Percentiles rank a stretch among this genome's conserved stretches.
Evolutionary conservation across 768 basidiomycete genomes (phyloP).

Genomic region (Psilocybe tampanensis): DNA sequence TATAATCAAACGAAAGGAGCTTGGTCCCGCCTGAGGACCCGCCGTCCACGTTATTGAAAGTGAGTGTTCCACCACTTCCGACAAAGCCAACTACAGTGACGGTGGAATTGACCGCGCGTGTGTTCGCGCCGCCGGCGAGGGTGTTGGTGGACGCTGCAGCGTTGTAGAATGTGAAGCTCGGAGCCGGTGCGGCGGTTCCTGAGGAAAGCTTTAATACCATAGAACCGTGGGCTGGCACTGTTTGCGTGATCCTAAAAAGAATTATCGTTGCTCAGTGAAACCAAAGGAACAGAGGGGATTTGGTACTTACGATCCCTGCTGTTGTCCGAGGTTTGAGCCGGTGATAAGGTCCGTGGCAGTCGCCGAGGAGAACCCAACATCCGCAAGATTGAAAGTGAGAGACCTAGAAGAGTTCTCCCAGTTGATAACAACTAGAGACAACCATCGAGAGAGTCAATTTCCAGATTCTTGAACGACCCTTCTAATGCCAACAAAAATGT

Average conservation of each 20-base stretch:
- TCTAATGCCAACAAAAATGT: neutral
- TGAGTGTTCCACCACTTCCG: conserved; percentile 46
- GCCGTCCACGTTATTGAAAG: conserved; percentile 43
- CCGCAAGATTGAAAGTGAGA: conserved; percentile 43
- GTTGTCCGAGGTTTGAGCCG: conserved; percentile 36
- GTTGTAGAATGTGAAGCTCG: conserved; percentile 35
- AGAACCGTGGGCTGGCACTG: conserved; percentile 35
- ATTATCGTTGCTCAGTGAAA: too few relatives aligned
- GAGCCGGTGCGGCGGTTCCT: conserved; percentile 26
- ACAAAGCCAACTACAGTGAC: conserved; percentile 43
- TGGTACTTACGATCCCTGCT: conserved; percentile 35
- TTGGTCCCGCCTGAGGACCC: conserved; percentile 43
- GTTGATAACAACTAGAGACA: conserved; percentile 43
- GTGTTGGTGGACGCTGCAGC: conserved; percentile 36
- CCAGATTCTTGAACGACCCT: neutral
- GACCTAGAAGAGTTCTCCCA: conserved; percentile 41
- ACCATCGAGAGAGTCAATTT: conserved; percentile 2
- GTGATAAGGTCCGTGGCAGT: conserved; percentile 42
- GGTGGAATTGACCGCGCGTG: conserved; percentile 36
- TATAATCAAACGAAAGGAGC: conserved; percentile 47
- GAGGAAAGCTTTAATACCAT: conserved; percentile 40
- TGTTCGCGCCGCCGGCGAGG: conserved; percentile 38
- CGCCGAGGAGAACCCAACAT: conserved; percentile 44
- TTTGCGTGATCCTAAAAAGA: conserved; percentile 29
- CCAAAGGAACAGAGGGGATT: neutral